These are phyloP conservation scores for Parvularia atlantis DNA, from an alignment of 78 protist genomes.

Conservation along the genomic window DNA sequence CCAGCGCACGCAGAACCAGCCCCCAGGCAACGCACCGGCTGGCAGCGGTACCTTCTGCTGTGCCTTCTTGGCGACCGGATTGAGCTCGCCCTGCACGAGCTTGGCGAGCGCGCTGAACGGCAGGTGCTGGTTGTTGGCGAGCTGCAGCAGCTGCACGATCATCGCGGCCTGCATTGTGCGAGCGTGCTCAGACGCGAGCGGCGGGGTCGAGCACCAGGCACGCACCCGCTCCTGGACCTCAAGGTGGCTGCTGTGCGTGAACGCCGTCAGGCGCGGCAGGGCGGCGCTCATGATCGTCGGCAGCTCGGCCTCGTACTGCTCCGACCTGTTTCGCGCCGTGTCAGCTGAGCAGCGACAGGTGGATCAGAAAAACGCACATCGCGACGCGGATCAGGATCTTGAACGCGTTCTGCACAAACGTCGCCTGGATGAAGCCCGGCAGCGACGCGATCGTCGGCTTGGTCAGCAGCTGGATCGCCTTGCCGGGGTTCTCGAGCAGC, in stretches of 20 bases:
- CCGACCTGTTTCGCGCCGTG: not conserved
- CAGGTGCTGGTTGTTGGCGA: not conserved
- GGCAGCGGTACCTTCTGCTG: not conserved
- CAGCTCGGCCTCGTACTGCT: constrained; percentile 7
- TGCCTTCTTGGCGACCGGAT: not conserved
- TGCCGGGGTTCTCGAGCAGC: not conserved
- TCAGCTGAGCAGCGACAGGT: not conserved
- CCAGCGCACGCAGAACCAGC: no score
- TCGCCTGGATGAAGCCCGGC: constrained; percentile 71
- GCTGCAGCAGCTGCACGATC: not conserved
- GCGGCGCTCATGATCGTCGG: not conserved
- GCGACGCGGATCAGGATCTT: constrained; percentile 52
- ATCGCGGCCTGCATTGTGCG: not conserved
- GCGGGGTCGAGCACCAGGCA: not conserved
- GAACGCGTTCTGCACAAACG: constrained; percentile 50
- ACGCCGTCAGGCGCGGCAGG: constrained; percentile 17
- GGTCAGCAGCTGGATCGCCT: constrained; percentile 37
- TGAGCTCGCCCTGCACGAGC: not conserved
- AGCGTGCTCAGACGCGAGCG: not conserved
- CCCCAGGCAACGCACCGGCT: not conserved
- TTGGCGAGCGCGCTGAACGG: not conserved
- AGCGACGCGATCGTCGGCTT: constrained; percentile 43
- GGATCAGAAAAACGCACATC: constrained; percentile 1
- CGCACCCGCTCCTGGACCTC: constrained; percentile 80
- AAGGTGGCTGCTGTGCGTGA: constrained; percentile 36